Percentiles rank a stretch among this genome's conserved stretches.
Conservation (phyloP, 129 eudicot genomes). For the Saussurea involucrata region DNA sequence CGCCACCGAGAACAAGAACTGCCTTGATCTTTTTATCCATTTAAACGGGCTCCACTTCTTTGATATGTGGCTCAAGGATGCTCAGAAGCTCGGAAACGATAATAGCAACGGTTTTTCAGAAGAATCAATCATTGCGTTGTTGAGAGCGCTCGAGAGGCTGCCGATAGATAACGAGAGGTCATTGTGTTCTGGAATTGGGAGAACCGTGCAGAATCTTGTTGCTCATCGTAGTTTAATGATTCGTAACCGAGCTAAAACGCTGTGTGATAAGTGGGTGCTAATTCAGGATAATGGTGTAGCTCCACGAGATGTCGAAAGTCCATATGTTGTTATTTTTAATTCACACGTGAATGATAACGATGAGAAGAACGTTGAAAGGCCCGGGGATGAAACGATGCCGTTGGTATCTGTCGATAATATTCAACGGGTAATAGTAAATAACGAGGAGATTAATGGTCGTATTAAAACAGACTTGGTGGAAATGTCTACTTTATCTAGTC, state of each 20-base stretch:
- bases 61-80: slow-evolving; percentile 59
- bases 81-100: slow-evolving; percentile 29
- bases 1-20: slow-evolving; percentile 62
- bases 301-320: slow-evolving; percentile 24
- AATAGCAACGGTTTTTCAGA: slow-evolving; percentile 32
- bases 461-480: slow-evolving; percentile 22
- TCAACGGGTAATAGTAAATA: not conserved
- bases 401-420: slow-evolving; percentile 3
- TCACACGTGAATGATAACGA: slow-evolving; percentile 4
- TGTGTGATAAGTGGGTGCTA: slow-evolving; percentile 51
- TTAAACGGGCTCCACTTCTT: slow-evolving; percentile 55
- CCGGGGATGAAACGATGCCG: slow-evolving; percentile 10
- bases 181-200: slow-evolving; percentile 38
- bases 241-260: slow-evolving; percentile 43
- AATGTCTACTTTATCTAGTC: slow-evolving; percentile 14
- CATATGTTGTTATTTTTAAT: not conserved
- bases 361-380: slow-evolving; percentile 14
- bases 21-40: slow-evolving; percentile 62
- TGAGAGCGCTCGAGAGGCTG: slow-evolving; percentile 61
- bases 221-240: slow-evolving; percentile 32
- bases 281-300: slow-evolving; percentile 11
- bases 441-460: slow-evolving; percentile 5
- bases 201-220: slow-evolving; percentile 46
- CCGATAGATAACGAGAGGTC: slow-evolving; percentile 32
- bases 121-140: slow-evolving; percentile 41